phyloP scores from a whole-genome alignment of 371 early-diverging fungal species.

The Mortierella sp. region DNA sequence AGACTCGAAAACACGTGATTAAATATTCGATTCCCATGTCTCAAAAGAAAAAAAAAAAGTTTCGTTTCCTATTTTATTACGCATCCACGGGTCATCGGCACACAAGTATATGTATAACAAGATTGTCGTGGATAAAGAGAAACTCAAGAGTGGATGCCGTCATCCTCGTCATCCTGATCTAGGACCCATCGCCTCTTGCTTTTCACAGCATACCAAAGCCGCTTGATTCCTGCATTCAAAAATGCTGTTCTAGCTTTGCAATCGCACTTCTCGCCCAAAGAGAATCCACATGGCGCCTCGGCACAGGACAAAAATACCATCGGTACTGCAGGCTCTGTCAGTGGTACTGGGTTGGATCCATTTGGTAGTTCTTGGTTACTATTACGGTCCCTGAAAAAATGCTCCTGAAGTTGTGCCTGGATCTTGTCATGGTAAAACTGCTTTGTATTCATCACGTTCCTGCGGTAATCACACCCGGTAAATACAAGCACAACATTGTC shows the following conservation, averaged over 20 bases:
- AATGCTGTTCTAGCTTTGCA: conserved; percentile 41
- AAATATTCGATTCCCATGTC: too few relatives aligned
- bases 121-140: background rate
- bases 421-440: conserved; percentile 47
- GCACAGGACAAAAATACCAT: conserved; percentile 53
- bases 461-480: conserved; percentile 63
- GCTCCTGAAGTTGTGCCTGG: conserved; percentile 35
- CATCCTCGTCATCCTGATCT: conserved; percentile 37
- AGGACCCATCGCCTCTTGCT: conserved; percentile 48
- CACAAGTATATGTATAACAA: too few relatives aligned
- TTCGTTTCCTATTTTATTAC: too few relatives aligned
- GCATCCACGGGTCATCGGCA: too few relatives aligned
- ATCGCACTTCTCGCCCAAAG: conserved; percentile 46
- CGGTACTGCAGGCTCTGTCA: conserved; percentile 19
- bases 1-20: background rate
- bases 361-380: background rate
- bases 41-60: background rate
- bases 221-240: conserved; percentile 47
- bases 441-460: conserved; percentile 50
- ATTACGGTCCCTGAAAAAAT: conserved; percentile 33
- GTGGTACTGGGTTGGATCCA: background rate
- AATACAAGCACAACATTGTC: conserved; percentile 66
- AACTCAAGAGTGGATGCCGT: conserved; percentile 17
- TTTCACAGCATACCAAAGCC: conserved; percentile 47
- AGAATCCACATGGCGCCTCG: conserved; percentile 44